Evolutionary conservation across 1,139 yeast genomes (phyloP).

Genomic region (Casaregolazyma lundiana): DNA sequence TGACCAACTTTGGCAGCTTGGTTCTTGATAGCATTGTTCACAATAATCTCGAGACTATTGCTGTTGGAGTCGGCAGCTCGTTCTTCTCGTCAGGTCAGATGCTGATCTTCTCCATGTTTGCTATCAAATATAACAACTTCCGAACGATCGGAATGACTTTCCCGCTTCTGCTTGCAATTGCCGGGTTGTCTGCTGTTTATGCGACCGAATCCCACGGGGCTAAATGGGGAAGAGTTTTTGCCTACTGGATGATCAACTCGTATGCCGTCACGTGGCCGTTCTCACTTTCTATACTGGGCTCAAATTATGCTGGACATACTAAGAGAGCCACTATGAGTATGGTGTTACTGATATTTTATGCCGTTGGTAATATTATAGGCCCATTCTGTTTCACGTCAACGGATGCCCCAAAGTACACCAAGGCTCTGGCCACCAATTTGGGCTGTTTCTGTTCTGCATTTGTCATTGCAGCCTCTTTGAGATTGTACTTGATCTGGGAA

Average conservation of each 20-base stretch:
- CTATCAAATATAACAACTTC: no score
- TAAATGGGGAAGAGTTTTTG: no score
- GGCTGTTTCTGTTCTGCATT: slow-evolving; percentile 33
- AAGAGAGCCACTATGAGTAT: slow-evolving; percentile 44
- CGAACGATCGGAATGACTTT: no score
- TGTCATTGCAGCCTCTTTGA: slow-evolving; percentile 28
- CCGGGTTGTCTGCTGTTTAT: no score
- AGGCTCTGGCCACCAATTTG: slow-evolving; percentile 43
- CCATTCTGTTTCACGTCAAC: slow-evolving; percentile 47
- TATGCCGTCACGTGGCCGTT: no score
- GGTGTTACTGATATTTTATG: slow-evolving; percentile 46
- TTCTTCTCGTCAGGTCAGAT: no score
- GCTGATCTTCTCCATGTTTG: no score
- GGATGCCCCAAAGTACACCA: slow-evolving; percentile 47
- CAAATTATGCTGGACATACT: slow-evolving; percentile 58
- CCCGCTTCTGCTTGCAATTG: no score
- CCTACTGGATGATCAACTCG: no score
- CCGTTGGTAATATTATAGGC: slow-evolving; percentile 53
- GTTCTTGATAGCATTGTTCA: slow-evolving; percentile 29
- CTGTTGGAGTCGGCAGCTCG: no score
- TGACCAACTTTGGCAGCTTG: slow-evolving; percentile 32
- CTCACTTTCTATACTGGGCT: slow-evolving; percentile 44
- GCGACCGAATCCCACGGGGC: no score
- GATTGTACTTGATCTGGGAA: slow-evolving; percentile 32
- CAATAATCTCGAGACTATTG: slow-evolving; percentile 24